phyloP scores from a whole-genome alignment of 148 eudicot species.

The Rhododendron simsii region DNA sequence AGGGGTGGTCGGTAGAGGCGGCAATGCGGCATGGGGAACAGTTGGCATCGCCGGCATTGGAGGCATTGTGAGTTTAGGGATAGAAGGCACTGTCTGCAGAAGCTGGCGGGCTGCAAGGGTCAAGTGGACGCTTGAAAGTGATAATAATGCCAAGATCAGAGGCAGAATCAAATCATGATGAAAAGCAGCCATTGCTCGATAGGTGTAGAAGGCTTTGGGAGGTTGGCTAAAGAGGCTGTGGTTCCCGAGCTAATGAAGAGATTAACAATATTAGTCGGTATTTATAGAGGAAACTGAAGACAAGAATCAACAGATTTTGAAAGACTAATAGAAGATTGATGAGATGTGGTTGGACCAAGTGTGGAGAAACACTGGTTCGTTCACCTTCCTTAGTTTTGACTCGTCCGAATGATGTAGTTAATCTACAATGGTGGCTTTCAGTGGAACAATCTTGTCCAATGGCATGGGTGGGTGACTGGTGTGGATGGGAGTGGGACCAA shows the following conservation, averaged over 20 bases:
- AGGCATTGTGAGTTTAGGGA: conserved; percentile 6
- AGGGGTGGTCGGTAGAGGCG: background rate
- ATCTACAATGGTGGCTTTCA: too few species aligned
- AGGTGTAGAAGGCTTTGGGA: background rate
- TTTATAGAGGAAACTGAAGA: background rate
- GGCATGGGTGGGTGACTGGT: too few species aligned
- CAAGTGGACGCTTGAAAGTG: conserved; percentile 9
- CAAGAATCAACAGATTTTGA: background rate
- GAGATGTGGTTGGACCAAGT: conserved; percentile 5
- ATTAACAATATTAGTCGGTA: background rate
- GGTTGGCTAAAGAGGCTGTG: background rate
- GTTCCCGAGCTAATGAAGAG: background rate
- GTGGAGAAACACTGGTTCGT: background rate
- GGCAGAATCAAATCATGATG: background rate
- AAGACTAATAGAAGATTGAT: background rate
- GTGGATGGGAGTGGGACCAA: too few species aligned
- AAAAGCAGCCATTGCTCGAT: background rate
- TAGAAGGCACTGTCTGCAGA: conserved; percentile 11
- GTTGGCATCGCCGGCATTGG: background rate
- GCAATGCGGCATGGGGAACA: conserved; percentile 7
- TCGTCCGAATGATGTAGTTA: too few species aligned
- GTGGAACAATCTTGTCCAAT: too few species aligned
- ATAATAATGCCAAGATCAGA: background rate
- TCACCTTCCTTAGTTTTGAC: background rate
- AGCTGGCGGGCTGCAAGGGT: conserved; percentile 12